Percentiles rank a stretch among this genome's conserved stretches.
Conservation (phyloP, 1,284 basidiomycete species). For the Omphalotus olearius region DNA sequence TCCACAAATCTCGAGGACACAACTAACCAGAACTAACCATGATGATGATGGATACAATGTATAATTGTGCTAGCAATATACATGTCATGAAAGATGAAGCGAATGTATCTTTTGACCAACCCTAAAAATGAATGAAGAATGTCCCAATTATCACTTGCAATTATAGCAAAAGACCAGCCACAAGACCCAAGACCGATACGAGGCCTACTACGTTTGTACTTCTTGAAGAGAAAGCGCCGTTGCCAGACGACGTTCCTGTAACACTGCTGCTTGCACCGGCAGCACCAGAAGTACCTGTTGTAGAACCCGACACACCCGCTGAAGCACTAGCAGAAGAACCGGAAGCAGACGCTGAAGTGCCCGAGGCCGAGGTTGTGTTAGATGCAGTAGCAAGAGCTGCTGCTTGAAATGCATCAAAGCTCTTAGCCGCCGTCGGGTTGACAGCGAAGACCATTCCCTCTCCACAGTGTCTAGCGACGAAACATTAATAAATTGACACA, state of each 20-base stretch:
- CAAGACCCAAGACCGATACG: not conserved
- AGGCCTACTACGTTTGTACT: no score
- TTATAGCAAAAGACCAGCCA: constrained; percentile 1
- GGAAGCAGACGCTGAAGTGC: not conserved
- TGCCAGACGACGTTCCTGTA: no score
- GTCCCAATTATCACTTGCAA: not conserved
- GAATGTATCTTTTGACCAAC: not conserved
- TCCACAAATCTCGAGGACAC: no score
- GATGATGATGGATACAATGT: no score
- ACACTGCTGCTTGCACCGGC: not conserved
- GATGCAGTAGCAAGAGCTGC: constrained; percentile 7
- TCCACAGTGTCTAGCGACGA: constrained; percentile 12
- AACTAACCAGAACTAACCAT: no score
- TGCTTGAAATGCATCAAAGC: constrained; percentile 14
- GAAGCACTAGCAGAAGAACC: not conserved
- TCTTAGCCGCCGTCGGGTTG: constrained; percentile 17
- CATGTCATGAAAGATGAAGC: no score
- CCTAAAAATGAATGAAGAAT: not conserved
- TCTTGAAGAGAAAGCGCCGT: no score
- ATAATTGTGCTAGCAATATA: no score
- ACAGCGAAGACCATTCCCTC: constrained; percentile 18
- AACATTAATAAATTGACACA: not conserved
- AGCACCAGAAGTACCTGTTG: not conserved
- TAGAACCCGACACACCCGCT: no score
- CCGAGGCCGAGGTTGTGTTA: not conserved